Conservation (phyloP, 2,329 filamentous ascomycete genomes). For the Trichoderma citrinoviride region DNA sequence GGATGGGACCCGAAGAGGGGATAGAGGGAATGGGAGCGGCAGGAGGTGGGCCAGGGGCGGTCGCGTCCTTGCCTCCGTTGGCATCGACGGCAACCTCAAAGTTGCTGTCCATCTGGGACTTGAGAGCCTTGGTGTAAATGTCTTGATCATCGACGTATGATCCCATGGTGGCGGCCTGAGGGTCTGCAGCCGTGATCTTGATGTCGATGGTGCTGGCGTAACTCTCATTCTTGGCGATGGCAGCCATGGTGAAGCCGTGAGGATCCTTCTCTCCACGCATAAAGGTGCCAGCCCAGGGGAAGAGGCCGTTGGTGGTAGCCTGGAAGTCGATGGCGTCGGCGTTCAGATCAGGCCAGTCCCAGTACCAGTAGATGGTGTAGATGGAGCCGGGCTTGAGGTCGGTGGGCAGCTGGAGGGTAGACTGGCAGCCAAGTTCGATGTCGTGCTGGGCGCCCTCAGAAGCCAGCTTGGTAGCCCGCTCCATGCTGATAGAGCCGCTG, state of each 20-base stretch:
- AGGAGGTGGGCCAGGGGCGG: constrained; percentile 18
- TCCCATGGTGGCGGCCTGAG: constrained; percentile 24
- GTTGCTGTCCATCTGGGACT: constrained; percentile 44
- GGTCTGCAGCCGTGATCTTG: constrained; percentile 35
- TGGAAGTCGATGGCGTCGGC: constrained; percentile 41
- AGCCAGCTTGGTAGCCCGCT: constrained; percentile 57
- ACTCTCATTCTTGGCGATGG: constrained; percentile 41
- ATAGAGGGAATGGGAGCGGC: not conserved
- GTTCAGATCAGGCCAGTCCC: constrained; percentile 78
- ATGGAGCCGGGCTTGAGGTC: constrained; percentile 60
- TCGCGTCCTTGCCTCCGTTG: constrained; percentile 24
- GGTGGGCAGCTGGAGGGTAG: constrained; percentile 70
- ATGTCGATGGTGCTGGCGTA: constrained; percentile 43
- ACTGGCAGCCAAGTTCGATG: constrained; percentile 73
- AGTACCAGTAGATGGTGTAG: constrained; percentile 92
- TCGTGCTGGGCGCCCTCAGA: constrained; percentile 53
- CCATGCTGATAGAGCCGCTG: constrained; percentile 51
- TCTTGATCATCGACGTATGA: constrained; percentile 39
- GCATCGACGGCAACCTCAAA: constrained; percentile 44
- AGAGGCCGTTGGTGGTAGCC: constrained; percentile 41
- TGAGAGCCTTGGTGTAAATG: constrained; percentile 45
- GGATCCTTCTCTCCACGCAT: constrained; percentile 40
- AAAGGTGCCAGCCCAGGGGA: constrained; percentile 43
- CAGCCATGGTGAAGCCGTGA: constrained; percentile 37
- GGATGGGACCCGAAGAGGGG: constrained; percentile 17